Evolutionary conservation across 1,139 yeast species (phyloP), one percentile per base, ranked within the genome.

Genomic region (Candida pseudoviswanathii): DNA sequence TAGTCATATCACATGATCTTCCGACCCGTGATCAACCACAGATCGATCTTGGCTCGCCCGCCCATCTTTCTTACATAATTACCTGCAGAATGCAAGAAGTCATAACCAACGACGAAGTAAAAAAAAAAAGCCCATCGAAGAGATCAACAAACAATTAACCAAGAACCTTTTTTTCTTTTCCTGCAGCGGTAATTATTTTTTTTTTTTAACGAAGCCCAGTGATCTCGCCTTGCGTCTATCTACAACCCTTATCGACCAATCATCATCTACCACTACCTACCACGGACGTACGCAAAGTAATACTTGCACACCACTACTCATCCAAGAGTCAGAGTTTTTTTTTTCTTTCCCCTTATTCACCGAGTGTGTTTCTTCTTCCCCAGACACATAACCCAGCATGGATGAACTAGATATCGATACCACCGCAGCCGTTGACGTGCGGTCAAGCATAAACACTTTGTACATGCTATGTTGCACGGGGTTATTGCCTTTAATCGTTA

Each of bases 381-480:
- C 16, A 16, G 16, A 16, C 16, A 16, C 16, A 16, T 16, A 16
- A 16, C 16, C 16, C 16, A 16, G 16, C 30, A 37, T 37, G 41
- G 29, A 11, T 3, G 41, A 37, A 8, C 41, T 25, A 25, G 41
- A 37, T 25, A 21, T 5, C n/a, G 41, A 37, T 25, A 25, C 21
- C 27, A 37, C 41, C 3, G 5, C 11, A n/a, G 26, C n/a, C 8
- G 16, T 37, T n/a, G 41, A 37, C 41, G n/a, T 37, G 21, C 41
- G 41, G n/a, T n/a, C 62, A 9, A 68, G 73, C 31, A 57, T 73
- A n/a, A 67, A 73, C 58, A 62, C 75, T 27, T 58, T 75, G 40
- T 75, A 66, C 54, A 69, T 75, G 75, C 49, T 75, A 38, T 57
- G 61, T 44, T 75, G 80, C 53, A 65, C 75, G 1, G 54, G 66